Conservation (phyloP, 495 filamentous ascomycete species). For the Lasiosphaeriaceae sp. region DNA sequence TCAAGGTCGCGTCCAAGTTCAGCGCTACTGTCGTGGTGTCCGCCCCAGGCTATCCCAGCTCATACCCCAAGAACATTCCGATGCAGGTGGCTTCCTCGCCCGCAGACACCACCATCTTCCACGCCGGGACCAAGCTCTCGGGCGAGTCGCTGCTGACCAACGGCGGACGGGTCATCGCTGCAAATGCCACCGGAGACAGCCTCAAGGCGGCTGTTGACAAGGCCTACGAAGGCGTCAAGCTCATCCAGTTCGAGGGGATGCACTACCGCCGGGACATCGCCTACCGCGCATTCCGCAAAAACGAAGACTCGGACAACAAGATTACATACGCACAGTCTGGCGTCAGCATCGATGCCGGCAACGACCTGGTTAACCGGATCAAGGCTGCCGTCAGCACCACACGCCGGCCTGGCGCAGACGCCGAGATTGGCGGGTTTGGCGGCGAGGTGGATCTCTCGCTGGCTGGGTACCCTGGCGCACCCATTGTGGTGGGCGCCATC, state of each 20-base stretch:
- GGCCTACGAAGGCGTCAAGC: constrained; percentile 75
- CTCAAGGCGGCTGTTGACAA: constrained; percentile 77
- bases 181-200: constrained; percentile 68
- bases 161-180: constrained; percentile 89
- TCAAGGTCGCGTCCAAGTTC: constrained; percentile 64
- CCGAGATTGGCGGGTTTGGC: constrained; percentile 92
- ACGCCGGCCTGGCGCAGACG: constrained; percentile 75
- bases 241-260: constrained; percentile 85
- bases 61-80: constrained; percentile 75
- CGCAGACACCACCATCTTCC: constrained; percentile 71
- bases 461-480: constrained; percentile 69
- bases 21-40: constrained; percentile 91
- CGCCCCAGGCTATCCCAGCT: constrained; percentile 89
- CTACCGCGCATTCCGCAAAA: constrained; percentile 57
- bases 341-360: constrained; percentile 88
- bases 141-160: constrained; percentile 61
- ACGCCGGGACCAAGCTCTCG: constrained; percentile 76
- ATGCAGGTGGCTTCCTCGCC: constrained; percentile 53
- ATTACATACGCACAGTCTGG: constrained; percentile 93
- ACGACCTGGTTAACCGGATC: constrained; percentile 84
- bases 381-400: constrained; percentile 79
- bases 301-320: constrained; percentile 44
- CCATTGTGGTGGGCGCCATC: constrained; percentile 82
- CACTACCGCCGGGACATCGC: constrained; percentile 93
- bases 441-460: constrained; percentile 77